Conservation (phyloP, 2,329 filamentous ascomycete genomes). For the Curvularia lunata region DNA sequence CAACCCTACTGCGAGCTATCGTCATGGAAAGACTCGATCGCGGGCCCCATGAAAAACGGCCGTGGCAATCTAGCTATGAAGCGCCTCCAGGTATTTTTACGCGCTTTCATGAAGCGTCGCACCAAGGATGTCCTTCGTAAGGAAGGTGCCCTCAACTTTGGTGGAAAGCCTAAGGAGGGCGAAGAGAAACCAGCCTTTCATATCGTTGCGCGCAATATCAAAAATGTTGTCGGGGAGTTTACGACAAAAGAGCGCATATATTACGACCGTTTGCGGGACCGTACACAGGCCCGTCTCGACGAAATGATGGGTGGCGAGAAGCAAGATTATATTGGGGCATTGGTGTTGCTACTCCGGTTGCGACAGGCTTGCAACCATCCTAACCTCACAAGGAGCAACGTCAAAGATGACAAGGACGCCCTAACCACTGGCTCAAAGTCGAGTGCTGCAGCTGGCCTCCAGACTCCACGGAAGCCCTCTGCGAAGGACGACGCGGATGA, state of each 20-base stretch:
- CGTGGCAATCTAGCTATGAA: conserved; percentile 88
- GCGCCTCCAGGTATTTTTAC: conserved; percentile 81
- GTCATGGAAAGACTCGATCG: conserved; percentile 92
- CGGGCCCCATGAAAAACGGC: conserved; percentile 85
- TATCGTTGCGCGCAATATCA: conserved; percentile 88
- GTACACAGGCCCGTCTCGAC: conserved; percentile 85
- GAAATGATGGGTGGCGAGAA: conserved; percentile 83
- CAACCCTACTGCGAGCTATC: conserved; percentile 86
- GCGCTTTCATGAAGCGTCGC: conserved; percentile 97
- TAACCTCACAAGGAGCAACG: conserved; percentile 81
- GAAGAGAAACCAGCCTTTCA: conserved; percentile 74
- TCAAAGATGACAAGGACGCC: conserved; percentile 87
- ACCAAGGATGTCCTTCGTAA: conserved; percentile 96
- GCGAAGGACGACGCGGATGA: conserved; percentile 74
- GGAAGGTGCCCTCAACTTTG: conserved; percentile 79
- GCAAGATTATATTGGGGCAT: conserved; percentile 89
- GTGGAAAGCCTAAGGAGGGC: conserved; percentile 68
- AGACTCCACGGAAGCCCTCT: conserved; percentile 46
- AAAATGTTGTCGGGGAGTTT: conserved; percentile 79
- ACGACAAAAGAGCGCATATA: conserved; percentile 81
- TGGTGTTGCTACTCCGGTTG: conserved; percentile 88
- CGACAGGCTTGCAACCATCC: conserved; percentile 96
- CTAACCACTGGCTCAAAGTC: conserved; percentile 66
- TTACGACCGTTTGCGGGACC: conserved; percentile 81
- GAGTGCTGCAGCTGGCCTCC: conserved; percentile 46